Conservation (phyloP, 306 rosid species). For the Dryas octopetala region DNA sequence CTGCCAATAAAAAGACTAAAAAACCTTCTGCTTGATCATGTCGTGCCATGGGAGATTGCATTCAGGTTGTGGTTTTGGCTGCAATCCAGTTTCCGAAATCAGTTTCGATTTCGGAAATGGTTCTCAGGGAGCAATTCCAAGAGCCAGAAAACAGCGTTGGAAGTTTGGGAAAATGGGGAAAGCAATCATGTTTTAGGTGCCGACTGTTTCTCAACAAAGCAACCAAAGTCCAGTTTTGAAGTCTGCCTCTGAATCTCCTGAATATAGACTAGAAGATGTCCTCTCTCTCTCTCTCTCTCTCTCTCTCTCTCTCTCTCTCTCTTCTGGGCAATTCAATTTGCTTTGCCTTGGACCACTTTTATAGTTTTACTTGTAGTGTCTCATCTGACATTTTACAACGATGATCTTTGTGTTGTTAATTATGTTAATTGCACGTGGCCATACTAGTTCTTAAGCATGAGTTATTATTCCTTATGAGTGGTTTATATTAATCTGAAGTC, state of each 20-base stretch:
- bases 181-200: not conserved
- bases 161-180: not conserved
- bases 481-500: too few species aligned
- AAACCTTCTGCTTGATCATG: conserved; percentile 35
- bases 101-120: not conserved
- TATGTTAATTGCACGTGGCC: too few species aligned
- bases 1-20: conserved; percentile 62
- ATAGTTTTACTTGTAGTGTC: too few species aligned
- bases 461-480: too few species aligned
- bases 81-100: not conserved
- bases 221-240: not conserved
- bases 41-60: conserved; percentile 4
- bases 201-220: not conserved
- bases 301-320: too few species aligned
- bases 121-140: conserved; percentile 2
- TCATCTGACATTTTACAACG: too few species aligned
- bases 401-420: too few species aligned
- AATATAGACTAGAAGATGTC: not conserved
- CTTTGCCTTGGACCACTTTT: too few species aligned
- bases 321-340: too few species aligned
- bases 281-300: too few species aligned
- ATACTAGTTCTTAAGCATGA: too few species aligned
- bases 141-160: conserved; percentile 5
- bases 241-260: not conserved
- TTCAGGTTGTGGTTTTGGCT: not conserved